Evolutionary conservation across 176 grass and related monocot genomes (phyloP).

Genomic region (Zizania latifolia): DNA sequence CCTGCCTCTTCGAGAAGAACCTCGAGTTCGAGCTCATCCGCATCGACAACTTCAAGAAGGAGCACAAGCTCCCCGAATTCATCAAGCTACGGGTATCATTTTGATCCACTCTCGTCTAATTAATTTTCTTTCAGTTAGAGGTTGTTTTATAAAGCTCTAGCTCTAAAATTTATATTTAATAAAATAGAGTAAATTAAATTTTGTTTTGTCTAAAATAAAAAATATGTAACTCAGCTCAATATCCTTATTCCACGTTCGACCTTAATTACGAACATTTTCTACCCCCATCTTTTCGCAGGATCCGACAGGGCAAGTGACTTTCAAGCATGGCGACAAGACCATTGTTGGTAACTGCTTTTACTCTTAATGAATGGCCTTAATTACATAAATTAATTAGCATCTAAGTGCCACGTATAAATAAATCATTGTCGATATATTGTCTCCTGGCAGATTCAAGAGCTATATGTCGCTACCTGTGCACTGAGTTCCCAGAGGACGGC

Average conservation of each 20-base stretch:
- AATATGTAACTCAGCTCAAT: too few species aligned
- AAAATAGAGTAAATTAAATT: too few species aligned
- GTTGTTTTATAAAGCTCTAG: too few species aligned
- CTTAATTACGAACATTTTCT: background rate
- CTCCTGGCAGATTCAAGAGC: slow-evolving; percentile 58
- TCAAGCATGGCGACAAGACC: slow-evolving; percentile 69
- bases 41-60: slow-evolving; percentile 66
- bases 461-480: slow-evolving; percentile 60
- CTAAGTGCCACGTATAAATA: too few species aligned
- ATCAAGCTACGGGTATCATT: slow-evolving; percentile 54
- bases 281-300: slow-evolving; percentile 37
- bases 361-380: background rate
- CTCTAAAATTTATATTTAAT: too few species aligned
- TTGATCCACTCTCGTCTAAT: background rate
- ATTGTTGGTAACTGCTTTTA: slow-evolving; percentile 43
- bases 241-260: too few species aligned
- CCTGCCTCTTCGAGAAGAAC: slow-evolving; percentile 93
- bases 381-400: background rate
- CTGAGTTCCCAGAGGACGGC: slow-evolving; percentile 49
- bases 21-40: slow-evolving; percentile 80
- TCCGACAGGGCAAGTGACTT: slow-evolving; percentile 75
- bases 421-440: too few species aligned
- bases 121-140: too few species aligned
- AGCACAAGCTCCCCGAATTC: slow-evolving; percentile 75
- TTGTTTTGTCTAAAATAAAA: too few species aligned